phyloP scores from a whole-genome alignment of 345 rosid genomes.

The Syzygium aqueum region DNA sequence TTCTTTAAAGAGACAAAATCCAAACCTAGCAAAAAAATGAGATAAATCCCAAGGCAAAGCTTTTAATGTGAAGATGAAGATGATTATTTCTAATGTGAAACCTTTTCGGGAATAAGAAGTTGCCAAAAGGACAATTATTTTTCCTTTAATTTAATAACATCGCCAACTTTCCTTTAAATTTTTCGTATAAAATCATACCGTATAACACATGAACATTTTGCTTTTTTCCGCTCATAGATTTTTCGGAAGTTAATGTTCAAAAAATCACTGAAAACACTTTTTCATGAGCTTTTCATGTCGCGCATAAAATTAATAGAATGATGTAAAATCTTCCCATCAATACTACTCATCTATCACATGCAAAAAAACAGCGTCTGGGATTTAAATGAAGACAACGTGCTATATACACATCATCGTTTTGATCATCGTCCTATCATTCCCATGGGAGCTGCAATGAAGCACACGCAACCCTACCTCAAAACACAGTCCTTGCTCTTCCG shows the following conservation, averaged over 20 bases:
- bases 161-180: slow-evolving; percentile 11
- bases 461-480: background rate
- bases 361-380: background rate
- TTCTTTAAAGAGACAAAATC: background rate
- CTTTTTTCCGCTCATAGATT: background rate
- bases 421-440: background rate
- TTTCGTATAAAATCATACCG: background rate
- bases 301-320: background rate
- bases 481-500: background rate
- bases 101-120: background rate
- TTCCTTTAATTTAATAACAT: background rate
- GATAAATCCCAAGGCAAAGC: background rate
- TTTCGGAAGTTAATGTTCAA: background rate
- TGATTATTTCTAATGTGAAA: no score
- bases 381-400: background rate
- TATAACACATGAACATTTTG: background rate
- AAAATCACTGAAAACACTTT: background rate
- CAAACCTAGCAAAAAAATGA: no score
- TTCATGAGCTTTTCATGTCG: background rate
- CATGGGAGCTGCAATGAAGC: background rate
- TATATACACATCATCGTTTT: background rate
- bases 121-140: background rate
- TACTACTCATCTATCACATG: background rate
- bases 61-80: background rate
- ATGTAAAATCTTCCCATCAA: background rate